Percentiles rank a stretch among this genome's conserved stretches.
phyloP scores from a whole-genome alignment of 345 rosid genomes.

The Reutealis trisperma region DNA sequence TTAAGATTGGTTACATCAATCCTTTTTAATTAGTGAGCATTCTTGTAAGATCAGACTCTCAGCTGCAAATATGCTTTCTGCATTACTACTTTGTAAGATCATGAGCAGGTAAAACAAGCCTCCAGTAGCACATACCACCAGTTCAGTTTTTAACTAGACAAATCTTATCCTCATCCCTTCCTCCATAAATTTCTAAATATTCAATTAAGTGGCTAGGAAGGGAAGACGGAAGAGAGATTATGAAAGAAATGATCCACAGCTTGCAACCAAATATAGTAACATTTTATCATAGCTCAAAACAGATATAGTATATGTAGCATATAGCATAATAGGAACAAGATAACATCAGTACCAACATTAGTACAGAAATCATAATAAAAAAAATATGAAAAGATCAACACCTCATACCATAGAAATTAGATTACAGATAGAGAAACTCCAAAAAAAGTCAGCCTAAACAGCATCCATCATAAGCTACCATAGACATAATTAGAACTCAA shows the following conservation, averaged over 20 bases:
- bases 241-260: neutral
- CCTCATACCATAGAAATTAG: neutral
- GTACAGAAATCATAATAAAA: neutral
- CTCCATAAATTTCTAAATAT: neutral
- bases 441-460: neutral
- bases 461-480: neutral
- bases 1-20: neutral
- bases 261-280: neutral
- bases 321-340: neutral
- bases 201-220: neutral
- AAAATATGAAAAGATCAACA: neutral
- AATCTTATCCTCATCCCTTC: neutral
- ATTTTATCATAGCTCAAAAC: neutral
- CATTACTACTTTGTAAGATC: neutral
- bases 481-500: constrained; percentile 1
- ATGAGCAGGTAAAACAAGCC: neutral
- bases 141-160: neutral
- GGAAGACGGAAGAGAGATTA: neutral
- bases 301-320: neutral
- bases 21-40: neutral
- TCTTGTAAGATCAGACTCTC: neutral
- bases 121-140: neutral
- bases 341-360: neutral
- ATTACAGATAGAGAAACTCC: constrained; percentile 1
- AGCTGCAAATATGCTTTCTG: neutral